phyloP scores from a whole-genome alignment of 305 asterid genomes.

The Fraxinus baroniana region DNA sequence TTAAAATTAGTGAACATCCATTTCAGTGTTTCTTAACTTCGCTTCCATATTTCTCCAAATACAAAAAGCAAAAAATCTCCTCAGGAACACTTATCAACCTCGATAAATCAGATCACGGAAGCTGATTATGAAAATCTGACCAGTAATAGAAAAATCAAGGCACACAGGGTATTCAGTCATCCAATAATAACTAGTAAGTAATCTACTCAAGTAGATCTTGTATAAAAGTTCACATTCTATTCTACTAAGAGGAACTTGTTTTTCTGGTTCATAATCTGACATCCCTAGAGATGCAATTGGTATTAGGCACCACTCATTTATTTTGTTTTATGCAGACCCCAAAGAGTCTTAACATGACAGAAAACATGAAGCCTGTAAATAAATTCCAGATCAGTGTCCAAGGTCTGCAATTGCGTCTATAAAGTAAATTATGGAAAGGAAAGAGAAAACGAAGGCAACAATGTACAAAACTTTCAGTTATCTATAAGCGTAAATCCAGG shows the following conservation, averaged over 20 bases:
- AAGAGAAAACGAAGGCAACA: not conserved
- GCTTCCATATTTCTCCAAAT: not conserved
- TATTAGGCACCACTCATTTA: not conserved
- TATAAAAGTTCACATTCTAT: not conserved
- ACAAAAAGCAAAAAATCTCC: not conserved
- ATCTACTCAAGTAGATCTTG: not conserved
- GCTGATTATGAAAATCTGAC: not conserved
- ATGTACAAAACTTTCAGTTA: not conserved
- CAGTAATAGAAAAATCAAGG: not conserved
- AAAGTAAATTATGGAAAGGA: not conserved
- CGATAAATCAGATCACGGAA: not conserved
- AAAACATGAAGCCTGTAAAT: not conserved
- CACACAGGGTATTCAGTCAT: not conserved
- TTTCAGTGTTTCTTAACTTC: constrained; percentile 2
- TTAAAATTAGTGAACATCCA: constrained; percentile 2
- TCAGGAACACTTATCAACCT: not conserved
- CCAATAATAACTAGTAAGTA: not conserved
- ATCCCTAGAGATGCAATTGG: not conserved
- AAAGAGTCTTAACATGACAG: not conserved
- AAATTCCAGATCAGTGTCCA: not conserved
- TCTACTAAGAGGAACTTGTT: not conserved
- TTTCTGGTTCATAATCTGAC: not conserved
- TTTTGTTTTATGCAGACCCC: not conserved
- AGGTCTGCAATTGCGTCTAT: not conserved
- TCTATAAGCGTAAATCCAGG: not conserved